phyloP scores from a whole-genome alignment of 1,139 yeast species.

The Debaryomyces nepalensis region DNA sequence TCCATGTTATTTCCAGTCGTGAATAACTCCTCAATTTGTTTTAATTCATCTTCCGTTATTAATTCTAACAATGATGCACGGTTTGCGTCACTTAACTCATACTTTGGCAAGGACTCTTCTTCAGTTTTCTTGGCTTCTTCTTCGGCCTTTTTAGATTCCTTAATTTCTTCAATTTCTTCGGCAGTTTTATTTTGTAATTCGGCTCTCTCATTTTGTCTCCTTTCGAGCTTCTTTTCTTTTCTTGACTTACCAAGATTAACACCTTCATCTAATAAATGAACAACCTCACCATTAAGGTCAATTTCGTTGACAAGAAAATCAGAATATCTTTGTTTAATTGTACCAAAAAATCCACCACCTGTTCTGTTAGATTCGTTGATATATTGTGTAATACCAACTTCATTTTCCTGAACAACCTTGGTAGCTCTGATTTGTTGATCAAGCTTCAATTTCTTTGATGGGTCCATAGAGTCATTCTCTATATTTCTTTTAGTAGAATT shows the following conservation, averaged over 20 bases:
- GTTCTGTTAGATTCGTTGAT: conserved; percentile 48
- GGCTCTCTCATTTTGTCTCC: conserved; percentile 44
- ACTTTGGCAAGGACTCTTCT: conserved; percentile 36
- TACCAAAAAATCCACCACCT: conserved; percentile 72
- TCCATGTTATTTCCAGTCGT: conserved; percentile 62
- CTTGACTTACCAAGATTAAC: conserved; percentile 55
- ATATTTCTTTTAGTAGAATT: conserved; percentile 15
- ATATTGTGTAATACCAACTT: conserved; percentile 84
- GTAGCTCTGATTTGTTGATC: conserved; percentile 16
- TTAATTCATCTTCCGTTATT: conserved; percentile 64
- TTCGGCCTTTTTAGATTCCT: conserved; percentile 32
- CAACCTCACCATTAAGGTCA: conserved; percentile 65
- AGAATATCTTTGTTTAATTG: conserved; percentile 86
- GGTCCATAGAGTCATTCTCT: conserved; percentile 10
- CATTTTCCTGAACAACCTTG: conserved; percentile 54
- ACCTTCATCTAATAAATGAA: conserved; percentile 79
- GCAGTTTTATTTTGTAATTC: conserved; percentile 40
- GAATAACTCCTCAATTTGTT: conserved; percentile 58
- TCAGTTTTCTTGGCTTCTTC: conserved; percentile 29
- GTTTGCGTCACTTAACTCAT: conserved; percentile 51
- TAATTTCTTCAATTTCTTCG: conserved; percentile 40
- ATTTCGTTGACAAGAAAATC: conserved; percentile 95
- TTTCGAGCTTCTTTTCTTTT: conserved; percentile 55
- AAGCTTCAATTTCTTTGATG: conserved; percentile 15
- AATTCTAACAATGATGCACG: conserved; percentile 51